Evolutionary conservation across 345 rosid genomes (phyloP), one percentile per base, ranked within the genome.

Genomic region (Syzygium aqueum): DNA sequence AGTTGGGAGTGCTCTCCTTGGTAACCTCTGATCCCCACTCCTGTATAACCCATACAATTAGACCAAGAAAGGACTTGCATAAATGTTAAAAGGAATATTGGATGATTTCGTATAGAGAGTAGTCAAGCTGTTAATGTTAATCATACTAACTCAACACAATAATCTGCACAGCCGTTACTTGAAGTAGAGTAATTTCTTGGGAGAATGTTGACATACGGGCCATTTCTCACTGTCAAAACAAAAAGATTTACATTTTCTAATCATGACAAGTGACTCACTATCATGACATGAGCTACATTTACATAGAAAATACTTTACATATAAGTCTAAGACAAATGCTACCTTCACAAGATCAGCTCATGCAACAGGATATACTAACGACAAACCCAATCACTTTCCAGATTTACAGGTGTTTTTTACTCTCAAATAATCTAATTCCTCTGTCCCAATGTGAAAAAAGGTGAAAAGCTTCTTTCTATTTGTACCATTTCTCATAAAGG

Each of bases 1-100:
- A 89, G 89, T 92, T 93, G 89, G 89, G 88, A 89, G 88, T 85
- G 84, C 91, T 88, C 90, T 93, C 98, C 86, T 93, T 90, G 85
- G 90, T 90, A 59, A 90, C 91, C 87, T 94, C 98, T 53, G 89
- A 88, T 85, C 95, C 95, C 98, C 97, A 96, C 87, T 95, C 99
- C 99, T 98, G 94, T 90, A 93, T 83, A 84, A 86, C 53, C 51
- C 89, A 88, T 89, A 89, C 83, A 89, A 88, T 88, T 84, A 92
- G 73, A 84, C 80, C 86, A 25, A 61, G 73, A 59, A 85, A 85
- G 52, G 46, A 28, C 28, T 51, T 84, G 56, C 85, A 84, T 73
- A 25, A 9, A 73, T 19, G 14, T 73, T 73, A 49, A 33, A 46
- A 73, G 23, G 80, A 67, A 73, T 73, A 73, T 73, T 73, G 80